Conservation (phyloP, 768 basidiomycete species). For the Rhizopogon salebrosus region DNA sequence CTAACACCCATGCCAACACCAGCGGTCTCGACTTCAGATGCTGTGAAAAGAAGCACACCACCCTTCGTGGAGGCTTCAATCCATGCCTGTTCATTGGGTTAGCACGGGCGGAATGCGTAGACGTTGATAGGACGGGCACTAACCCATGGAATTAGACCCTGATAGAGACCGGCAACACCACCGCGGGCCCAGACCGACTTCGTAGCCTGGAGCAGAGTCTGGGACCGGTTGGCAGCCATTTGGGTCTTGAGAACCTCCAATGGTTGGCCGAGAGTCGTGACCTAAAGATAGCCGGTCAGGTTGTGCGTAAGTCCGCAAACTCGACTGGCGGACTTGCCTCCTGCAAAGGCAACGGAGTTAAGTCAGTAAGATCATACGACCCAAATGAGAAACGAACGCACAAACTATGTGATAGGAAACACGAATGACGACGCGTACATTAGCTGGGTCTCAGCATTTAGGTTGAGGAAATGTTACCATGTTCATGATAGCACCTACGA, state of each 20-base stretch:
- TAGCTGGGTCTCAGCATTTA: constrained; percentile 10
- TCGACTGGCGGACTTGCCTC: constrained; percentile 53
- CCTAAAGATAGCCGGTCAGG: constrained; percentile 40
- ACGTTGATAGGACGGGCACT: constrained; percentile 17
- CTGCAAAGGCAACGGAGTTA: constrained; percentile 33
- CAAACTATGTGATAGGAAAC: constrained; percentile 36
- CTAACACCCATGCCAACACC: constrained; percentile 61
- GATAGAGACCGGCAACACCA: constrained; percentile 86
- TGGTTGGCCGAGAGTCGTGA: constrained; percentile 97
- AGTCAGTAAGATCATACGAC: constrained; percentile 9
- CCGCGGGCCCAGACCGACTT: constrained; percentile 89
- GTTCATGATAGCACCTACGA: constrained; percentile 92
- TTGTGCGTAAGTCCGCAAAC: not conserved
- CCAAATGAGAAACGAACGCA: constrained; percentile 20
- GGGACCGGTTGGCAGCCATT: constrained; percentile 95
- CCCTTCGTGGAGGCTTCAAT: constrained; percentile 99
- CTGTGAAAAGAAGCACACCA: constrained; percentile 91
- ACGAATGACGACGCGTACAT: constrained; percentile 4
- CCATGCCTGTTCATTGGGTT: constrained; percentile 67
- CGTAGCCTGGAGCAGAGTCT: constrained; percentile 85
- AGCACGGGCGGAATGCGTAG: not conserved
- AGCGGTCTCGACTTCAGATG: constrained; percentile 86
- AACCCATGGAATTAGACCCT: constrained; percentile 99
- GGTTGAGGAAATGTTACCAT: constrained; percentile 61
- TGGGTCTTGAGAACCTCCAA: constrained; percentile 98